phyloP scores from a whole-genome alignment of 306 rosid species.

The Malus sylvestris region DNA sequence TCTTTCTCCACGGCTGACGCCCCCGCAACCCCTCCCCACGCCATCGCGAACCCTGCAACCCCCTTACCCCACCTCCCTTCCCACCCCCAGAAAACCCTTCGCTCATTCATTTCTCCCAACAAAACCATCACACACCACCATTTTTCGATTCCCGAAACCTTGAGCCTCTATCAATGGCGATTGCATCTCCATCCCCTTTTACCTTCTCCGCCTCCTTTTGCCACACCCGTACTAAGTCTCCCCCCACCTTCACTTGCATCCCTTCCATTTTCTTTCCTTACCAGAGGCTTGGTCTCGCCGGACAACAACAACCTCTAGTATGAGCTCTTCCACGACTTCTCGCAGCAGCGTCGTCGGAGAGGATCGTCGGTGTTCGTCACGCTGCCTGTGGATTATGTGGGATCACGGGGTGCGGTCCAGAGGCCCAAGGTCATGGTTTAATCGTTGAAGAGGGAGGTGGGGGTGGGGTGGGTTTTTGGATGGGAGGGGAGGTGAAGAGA shows the following conservation, averaged over 20 bases:
- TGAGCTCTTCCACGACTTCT: constrained; percentile 57
- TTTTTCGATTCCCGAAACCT: constrained; percentile 22
- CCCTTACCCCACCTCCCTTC: too few species aligned
- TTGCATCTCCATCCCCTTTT: constrained; percentile 50
- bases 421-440: constrained; percentile 39
- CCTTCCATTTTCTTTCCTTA: constrained; percentile 37
- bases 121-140: neutral
- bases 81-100: neutral
- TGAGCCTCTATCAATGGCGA: constrained; percentile 37
- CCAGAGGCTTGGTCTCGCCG: constrained; percentile 52
- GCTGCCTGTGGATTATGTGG: constrained; percentile 33
- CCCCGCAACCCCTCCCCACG: too few species aligned
- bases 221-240: neutral
- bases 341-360: constrained; percentile 36
- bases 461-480: too few species aligned
- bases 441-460: constrained; percentile 28
- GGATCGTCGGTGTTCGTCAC: constrained; percentile 68
- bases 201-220: constrained; percentile 51
- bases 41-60: too few species aligned
- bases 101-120: neutral
- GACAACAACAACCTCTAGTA: constrained; percentile 48
- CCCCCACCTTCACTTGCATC: constrained; percentile 20
- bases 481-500: too few species aligned
- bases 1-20: too few species aligned
- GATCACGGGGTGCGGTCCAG: constrained; percentile 20